Conservation (phyloP, 345 rosid species). For the Eucalyptus shirleyi region DNA sequence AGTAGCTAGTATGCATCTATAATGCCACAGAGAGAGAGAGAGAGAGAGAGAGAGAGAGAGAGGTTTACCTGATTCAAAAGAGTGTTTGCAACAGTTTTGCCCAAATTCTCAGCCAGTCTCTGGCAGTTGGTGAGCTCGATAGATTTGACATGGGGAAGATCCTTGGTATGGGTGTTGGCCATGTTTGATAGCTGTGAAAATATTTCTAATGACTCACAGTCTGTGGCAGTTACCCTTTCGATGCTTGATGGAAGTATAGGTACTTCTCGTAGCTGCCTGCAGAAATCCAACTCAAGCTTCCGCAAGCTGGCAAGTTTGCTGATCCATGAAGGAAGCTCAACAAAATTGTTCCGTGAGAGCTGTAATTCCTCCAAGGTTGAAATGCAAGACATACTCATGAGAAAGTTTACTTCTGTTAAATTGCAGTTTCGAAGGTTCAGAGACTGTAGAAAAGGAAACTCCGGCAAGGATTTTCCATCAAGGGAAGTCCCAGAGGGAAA, state of each 20-base stretch:
- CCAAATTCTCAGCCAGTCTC: neutral
- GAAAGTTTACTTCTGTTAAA: neutral
- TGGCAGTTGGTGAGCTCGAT: neutral
- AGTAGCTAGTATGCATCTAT: neutral
- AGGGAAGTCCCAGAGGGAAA: neutral
- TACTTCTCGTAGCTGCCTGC: slow-evolving; percentile 1
- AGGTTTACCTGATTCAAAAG: neutral
- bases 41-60: neutral
- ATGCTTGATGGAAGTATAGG: slow-evolving; percentile 6
- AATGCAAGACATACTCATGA: neutral
- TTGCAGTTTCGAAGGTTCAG: slow-evolving; percentile 6
- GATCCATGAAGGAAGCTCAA: neutral
- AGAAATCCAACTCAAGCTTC: neutral
- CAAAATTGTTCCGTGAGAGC: slow-evolving; percentile 2
- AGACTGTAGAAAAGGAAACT: neutral
- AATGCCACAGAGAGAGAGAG: neutral
- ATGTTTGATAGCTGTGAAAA: neutral
- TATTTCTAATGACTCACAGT: slow-evolving; percentile 1
- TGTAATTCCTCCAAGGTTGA: neutral
- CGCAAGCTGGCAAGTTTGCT: neutral
- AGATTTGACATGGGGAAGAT: neutral
- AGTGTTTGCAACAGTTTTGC: neutral
- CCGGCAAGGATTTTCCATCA: neutral
- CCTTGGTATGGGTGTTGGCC: neutral
- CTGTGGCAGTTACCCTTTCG: neutral